Evolutionary conservation across 371 early-diverging fungal species (phyloP), one percentile per base, ranked within the genome.

Genomic region (Catenaria anguillulae): DNA sequence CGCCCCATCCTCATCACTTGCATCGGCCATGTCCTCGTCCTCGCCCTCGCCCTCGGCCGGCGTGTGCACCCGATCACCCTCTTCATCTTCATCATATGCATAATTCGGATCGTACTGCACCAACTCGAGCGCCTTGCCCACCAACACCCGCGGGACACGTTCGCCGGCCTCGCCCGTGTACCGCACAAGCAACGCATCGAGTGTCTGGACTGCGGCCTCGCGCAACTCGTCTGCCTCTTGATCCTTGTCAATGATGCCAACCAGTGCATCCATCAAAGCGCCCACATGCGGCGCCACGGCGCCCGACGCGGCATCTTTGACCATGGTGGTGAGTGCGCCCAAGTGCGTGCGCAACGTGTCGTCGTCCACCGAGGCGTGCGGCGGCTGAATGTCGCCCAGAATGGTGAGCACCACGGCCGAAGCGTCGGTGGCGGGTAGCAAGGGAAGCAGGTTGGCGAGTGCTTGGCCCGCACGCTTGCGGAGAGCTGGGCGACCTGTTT

Each of bases 61-160:
- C 6, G 19, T 60, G 60, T 55, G 62, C 46, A 63, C 84, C 0
- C 80, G 84, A 13, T 72, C 70, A 29, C 76, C 83, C 17, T 84
- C 88, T n/a, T 77, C 77, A 24, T 78, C 83, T n/a, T 86, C 87
- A 60, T 83, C 92, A 54, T 80, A 85, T 26, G 79, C 85, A 74
- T 88, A 90, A 74, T 93, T 92, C 23, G 94, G 94, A 63, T 95
- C 93, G 64, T 90, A 86, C 64, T 81, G 83, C 33, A 90, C 67
- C 65, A 84, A 87, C 58, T 78, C 77, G 40, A 90, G 68, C 2
- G 81, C 79, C 40, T 84, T 72, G 0, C 65, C 64, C 45, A 84
- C 80, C 63, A 82, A 79, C 3, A 78, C 72, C 63, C 81, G 79
- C 3, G 78, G 37, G 37, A 4, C 8, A 4, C 37, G 37, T 33